Conservation (phyloP, 2,329 filamentous ascomycete genomes). For the Fusarium verticillioides region DNA sequence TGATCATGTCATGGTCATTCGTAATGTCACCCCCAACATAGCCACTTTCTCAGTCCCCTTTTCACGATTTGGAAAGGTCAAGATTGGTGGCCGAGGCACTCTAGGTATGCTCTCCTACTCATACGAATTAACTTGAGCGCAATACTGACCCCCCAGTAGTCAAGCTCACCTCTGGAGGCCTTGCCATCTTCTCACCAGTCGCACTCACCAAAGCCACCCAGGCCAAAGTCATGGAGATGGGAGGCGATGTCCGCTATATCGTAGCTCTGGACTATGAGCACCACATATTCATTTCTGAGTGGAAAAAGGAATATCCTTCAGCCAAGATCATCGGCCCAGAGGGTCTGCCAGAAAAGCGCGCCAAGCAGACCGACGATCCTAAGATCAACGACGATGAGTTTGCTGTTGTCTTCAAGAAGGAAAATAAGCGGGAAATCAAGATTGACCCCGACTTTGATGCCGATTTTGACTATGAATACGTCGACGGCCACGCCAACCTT, state of each 20-base stretch:
- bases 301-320: conserved; percentile 81
- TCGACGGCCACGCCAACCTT: conserved; percentile 82
- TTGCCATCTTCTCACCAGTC: conserved; percentile 93
- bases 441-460: conserved; percentile 83
- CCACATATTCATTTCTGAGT: conserved; percentile 90
- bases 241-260: conserved; percentile 82
- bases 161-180: conserved; percentile 77
- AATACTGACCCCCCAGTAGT: conserved; percentile 60
- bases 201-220: conserved; percentile 81
- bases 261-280: conserved; percentile 91
- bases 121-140: neutral
- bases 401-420: conserved; percentile 72
- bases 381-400: conserved; percentile 67
- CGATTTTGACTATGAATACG: conserved; percentile 89
- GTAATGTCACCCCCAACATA: conserved; percentile 82
- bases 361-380: conserved; percentile 60
- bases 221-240: conserved; percentile 70
- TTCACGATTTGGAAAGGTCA: conserved; percentile 79
- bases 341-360: conserved; percentile 85
- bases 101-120: conserved; percentile 67
- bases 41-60: conserved; percentile 87
- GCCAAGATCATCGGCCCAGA: conserved; percentile 86
- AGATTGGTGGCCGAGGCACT: conserved; percentile 88
- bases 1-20: conserved; percentile 88
- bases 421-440: conserved; percentile 60